Base-by-base conservation (phyloP, 345 rosid genomes). In the Citrus inodora region DNA sequence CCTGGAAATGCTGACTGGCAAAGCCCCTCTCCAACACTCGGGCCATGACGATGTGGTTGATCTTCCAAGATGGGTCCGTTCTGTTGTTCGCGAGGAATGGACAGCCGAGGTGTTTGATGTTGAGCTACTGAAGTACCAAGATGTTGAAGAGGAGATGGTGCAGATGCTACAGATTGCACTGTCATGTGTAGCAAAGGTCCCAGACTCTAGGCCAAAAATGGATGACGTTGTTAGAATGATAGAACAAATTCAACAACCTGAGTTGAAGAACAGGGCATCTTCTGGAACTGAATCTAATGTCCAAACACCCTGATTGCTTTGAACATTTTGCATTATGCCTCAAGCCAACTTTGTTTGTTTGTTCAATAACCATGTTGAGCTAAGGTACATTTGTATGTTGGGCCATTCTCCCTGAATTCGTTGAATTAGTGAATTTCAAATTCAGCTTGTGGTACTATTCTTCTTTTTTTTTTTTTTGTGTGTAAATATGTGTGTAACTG, bases 61-160 rank as follows among this genome's bases (percentile, higher is more conserved):
- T 83, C 92, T 93, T 3, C 97, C 94, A 5, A 90, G 98, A 75
- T 93, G 97, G 97, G 98, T 93, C 40, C 85, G 90, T 70, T 93
- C 97, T 17, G 94, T 93, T 0, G 97, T 93, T 6, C 79, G 94
- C 51, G 98, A 93, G 67, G 98, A 93, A 61, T 93, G 97, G 98
- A 92, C 98, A 0, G 97, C 97, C 2, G 97, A 93, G 81, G 98
- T 93, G 19, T 93, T 93, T 48, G 97, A 93, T 77, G 92, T 90
- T 0, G 98, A 92, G 88, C 92, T 93, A 10, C 65, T 92, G 83
- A 89, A 81, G 79, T 86, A 67, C 79, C 91, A 84, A 82, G 85
- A 83, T 60, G 85, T 85, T 17, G 97, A 92, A 81, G 97, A 93
- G 78, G 97, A 93, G 51, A 92, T 90, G 98, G 94, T 93, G 70